Evolutionary conservation across 768 basidiomycete species (phyloP), one percentile per base, ranked within the genome.

Genomic region (Leccinum disarticulatum): DNA sequence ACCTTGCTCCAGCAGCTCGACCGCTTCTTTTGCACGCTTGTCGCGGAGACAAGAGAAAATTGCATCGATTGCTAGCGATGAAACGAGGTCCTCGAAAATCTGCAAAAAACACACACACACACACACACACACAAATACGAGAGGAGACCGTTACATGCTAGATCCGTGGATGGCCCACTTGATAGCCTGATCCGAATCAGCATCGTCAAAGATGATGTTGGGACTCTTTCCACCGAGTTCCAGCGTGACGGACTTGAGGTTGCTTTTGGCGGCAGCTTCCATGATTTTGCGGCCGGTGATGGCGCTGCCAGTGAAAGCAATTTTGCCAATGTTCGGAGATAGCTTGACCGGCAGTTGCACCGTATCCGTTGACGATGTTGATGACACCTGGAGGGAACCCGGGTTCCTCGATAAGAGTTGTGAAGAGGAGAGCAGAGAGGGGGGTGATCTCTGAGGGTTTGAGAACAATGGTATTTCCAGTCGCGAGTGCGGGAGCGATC

Each of bases 211-310:
- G 27, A 61, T 61, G 52, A 61, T 22, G 15, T 13, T 51, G 36
- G 59, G 60, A 22, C 60, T 61, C 60, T 61, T 61, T 28, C 60
- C 60, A 3, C 60, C 60, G 14, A 61, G 59, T 36, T 61, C 60
- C 22, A 60, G 36, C 14, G 58, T 61, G 27, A 61, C 58, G 3
- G 52, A 35, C 19, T 61, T 61, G 48, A 60, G 58, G 31, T 61
- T 61, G 13, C 58, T 61, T 19, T 60, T 61, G 22, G 60, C 52
- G 9, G 60, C 47, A 10, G 60, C 60, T 46, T 60, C 59, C 59
- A 61, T 54, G 27, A 61, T 61, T 33, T 61, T 61, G 27, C 60
- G 60, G 30, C 60, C 60, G 1, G 49, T 51, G 28, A 61, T 52
- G 22, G 60, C 60, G 58, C 48, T 54, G 8, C 60, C 60, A 0